These are phyloP conservation scores for Paragyromitra xinjiangensis DNA, from an alignment of 495 filamentous ascomycete genomes.

Conservation along the genomic window DNA sequence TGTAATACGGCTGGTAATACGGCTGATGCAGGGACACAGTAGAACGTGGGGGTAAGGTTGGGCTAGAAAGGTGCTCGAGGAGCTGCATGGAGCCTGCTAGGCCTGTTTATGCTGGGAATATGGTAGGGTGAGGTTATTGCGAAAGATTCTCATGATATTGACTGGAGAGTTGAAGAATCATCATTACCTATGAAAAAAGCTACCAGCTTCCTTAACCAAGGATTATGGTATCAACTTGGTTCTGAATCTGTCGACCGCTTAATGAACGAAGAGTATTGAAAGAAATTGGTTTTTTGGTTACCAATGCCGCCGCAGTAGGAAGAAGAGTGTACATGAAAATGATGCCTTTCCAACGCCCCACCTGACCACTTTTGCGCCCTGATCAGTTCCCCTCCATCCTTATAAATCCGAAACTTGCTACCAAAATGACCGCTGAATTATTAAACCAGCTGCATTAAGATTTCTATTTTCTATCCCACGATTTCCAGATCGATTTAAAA, in stretches of 20 bases:
- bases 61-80: too few relatives aligned
- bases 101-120: neutral
- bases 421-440: conserved; percentile 24
- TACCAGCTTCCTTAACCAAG: neutral
- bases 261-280: neutral
- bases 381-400: neutral
- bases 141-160: neutral
- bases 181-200: neutral
- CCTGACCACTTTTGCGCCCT: conserved; percentile 22
- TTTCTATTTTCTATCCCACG: conserved; percentile 11
- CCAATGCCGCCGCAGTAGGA: conserved; percentile 13
- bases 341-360: conserved; percentile 37
- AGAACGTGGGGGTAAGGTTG: too few relatives aligned
- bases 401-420: conserved; percentile 19
- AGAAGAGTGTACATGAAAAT: conserved; percentile 37
- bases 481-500: conserved; percentile 37
- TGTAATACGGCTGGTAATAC: too few relatives aligned
- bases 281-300: conserved; percentile 10
- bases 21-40: too few relatives aligned
- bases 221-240: neutral
- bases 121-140: neutral
- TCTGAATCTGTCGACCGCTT: neutral
- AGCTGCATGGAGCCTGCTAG: neutral
- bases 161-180: neutral
- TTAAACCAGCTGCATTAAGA: conserved; percentile 30